Conservation (phyloP, 345 rosid genomes). For the Boechera retrofracta region DNA sequence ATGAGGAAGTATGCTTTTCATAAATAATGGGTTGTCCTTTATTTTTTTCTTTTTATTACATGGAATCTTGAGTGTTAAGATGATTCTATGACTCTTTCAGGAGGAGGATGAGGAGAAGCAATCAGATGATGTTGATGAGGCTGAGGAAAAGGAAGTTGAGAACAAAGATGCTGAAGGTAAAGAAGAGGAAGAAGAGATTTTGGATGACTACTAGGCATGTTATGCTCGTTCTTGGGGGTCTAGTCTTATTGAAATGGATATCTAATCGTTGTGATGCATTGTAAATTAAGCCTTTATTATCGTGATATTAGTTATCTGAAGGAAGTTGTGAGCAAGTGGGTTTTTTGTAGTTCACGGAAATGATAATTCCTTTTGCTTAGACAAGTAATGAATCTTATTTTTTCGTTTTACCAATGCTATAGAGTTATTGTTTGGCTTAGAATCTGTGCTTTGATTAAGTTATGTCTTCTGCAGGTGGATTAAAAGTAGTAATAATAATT, state of each 20-base stretch:
- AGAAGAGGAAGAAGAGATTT: slow-evolving; percentile 49
- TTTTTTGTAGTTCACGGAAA: slow-evolving; percentile 16
- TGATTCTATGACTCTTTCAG: slow-evolving; percentile 42
- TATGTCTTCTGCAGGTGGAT: neutral
- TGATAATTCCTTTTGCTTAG: neutral
- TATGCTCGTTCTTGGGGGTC: neutral
- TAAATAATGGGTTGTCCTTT: neutral
- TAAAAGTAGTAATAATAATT: slow-evolving; percentile 19
- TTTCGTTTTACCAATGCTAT: neutral
- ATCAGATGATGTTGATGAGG: slow-evolving; percentile 22
- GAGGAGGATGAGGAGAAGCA: slow-evolving; percentile 39
- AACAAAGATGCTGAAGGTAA: slow-evolving; percentile 33
- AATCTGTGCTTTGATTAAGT: neutral
- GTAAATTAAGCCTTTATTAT: slow-evolving; percentile 30
- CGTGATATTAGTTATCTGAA: slow-evolving; percentile 12
- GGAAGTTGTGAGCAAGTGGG: slow-evolving; percentile 7
- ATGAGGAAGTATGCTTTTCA: slow-evolving; percentile 51
- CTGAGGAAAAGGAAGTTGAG: slow-evolving; percentile 30
- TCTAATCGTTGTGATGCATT: slow-evolving; percentile 12
- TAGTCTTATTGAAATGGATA: slow-evolving; percentile 10
- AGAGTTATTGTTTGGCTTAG: neutral
- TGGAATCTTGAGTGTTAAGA: neutral
- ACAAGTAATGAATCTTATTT: slow-evolving; percentile 4
- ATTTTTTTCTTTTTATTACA: neutral
- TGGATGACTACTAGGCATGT: slow-evolving; percentile 51